Conservation (phyloP, 2,329 filamentous ascomycete genomes). For the Zopfia rhizophila region DNA sequence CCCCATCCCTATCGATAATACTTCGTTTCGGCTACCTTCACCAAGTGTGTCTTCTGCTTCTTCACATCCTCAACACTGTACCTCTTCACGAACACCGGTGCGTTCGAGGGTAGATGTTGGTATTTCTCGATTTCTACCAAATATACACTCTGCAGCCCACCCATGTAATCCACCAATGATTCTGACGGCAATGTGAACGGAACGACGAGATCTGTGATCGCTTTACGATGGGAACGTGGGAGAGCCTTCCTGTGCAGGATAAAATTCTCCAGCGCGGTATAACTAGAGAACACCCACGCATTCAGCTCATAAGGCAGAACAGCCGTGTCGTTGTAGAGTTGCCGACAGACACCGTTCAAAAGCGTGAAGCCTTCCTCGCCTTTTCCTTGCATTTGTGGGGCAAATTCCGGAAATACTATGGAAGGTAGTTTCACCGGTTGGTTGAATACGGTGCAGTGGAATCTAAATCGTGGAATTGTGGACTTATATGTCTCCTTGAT, state of each 20-base stretch:
- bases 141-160: constrained; percentile 32
- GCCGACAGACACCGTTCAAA: constrained; percentile 39
- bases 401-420: no score
- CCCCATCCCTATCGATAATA: no score
- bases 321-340: constrained; percentile 42
- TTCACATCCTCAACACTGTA: background rate
- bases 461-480: background rate
- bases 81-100: no score
- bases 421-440: no score
- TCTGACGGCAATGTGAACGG: constrained; percentile 25
- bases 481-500: no score
- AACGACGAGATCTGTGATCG: constrained; percentile 32
- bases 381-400: no score
- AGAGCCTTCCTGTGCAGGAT: constrained; percentile 33
- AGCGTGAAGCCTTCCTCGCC: constrained; percentile 27
- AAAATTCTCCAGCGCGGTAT: constrained; percentile 42
- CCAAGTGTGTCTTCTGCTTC: background rate
- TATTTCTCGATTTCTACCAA: constrained; percentile 8
- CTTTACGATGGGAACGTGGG: constrained; percentile 29
- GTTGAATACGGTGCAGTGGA: no score
- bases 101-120: no score
- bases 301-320: constrained; percentile 38
- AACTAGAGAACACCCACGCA: constrained; percentile 30
- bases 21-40: no score
- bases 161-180: constrained; percentile 29